Evolutionary conservation across 495 filamentous ascomycete species (phyloP).

Genomic region (Penicillium pancosmium): DNA sequence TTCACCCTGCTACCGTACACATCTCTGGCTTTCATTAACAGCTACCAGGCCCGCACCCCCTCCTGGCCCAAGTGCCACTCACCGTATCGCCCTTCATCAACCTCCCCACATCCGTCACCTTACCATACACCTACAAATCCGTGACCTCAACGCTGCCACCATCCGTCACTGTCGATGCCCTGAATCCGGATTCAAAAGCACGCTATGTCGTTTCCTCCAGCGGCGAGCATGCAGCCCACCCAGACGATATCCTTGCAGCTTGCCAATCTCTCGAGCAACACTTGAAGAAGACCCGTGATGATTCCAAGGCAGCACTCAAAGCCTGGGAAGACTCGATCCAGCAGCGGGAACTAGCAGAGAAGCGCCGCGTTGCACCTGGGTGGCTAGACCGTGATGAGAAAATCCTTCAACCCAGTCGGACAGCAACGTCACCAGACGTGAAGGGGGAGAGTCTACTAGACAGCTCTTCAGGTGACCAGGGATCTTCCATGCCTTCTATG

Average conservation of each 20-base stretch:
- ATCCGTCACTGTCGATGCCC: slow-evolving; percentile 62
- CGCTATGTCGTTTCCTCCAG: slow-evolving; percentile 73
- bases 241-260: slow-evolving; percentile 78
- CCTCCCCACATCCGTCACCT: slow-evolving; percentile 84
- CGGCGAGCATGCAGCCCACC: slow-evolving; percentile 76
- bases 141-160: slow-evolving; percentile 85
- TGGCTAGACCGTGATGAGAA: slow-evolving; percentile 91
- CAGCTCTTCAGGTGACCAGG: slow-evolving; percentile 44
- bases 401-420: slow-evolving; percentile 68
- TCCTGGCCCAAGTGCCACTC: slow-evolving; percentile 88
- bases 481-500: slow-evolving; percentile 46
- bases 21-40: background rate
- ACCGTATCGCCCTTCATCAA: slow-evolving; percentile 94
- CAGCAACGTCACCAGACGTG: slow-evolving; percentile 13
- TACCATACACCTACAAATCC: slow-evolving; percentile 92
- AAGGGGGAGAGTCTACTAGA: slow-evolving; percentile 48
- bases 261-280: slow-evolving; percentile 78
- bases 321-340: slow-evolving; percentile 71
- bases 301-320: slow-evolving; percentile 65
- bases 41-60: slow-evolving; percentile 71
- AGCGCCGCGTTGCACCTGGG: slow-evolving; percentile 85
- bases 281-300: slow-evolving; percentile 61
- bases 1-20: background rate
- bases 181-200: slow-evolving; percentile 46
- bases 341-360: slow-evolving; percentile 86